Evolutionary conservation across 1,139 yeast species (phyloP).

Genomic region (Starmera stellimalicola): DNA sequence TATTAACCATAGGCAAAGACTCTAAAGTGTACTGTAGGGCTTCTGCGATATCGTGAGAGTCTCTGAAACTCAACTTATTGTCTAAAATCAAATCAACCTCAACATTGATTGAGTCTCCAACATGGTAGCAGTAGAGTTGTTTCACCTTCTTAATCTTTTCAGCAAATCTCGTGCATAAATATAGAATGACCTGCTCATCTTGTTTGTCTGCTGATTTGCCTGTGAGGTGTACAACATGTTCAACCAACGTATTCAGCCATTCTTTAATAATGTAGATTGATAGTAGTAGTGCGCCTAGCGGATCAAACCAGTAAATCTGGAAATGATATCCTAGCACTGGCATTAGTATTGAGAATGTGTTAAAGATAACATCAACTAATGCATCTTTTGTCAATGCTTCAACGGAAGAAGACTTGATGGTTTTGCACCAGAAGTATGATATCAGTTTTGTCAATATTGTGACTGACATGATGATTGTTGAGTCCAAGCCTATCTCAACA

Average conservation of each 20-base stretch:
- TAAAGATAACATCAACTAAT: constrained; percentile 65
- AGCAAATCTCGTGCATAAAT: constrained; percentile 61
- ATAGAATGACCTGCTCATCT: constrained; percentile 59
- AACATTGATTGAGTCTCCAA: constrained; percentile 68
- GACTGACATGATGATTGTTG: constrained; percentile 49
- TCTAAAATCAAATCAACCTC: constrained; percentile 68
- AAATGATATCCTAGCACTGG: constrained; percentile 50
- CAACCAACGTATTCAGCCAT: constrained; percentile 58
- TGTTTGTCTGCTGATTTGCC: constrained; percentile 61
- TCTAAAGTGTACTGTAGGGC: constrained; percentile 75
- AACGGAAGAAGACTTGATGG: constrained; percentile 58
- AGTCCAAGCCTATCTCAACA: constrained; percentile 43
- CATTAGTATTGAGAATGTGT: constrained; percentile 58
- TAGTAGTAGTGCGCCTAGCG: constrained; percentile 58
- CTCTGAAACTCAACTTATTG: constrained; percentile 44
- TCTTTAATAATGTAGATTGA: constrained; percentile 54
- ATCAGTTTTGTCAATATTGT: constrained; percentile 53
- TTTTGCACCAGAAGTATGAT: constrained; percentile 58
- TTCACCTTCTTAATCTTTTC: constrained; percentile 58
- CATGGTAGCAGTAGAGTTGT: constrained; percentile 64
- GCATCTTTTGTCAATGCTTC: constrained; percentile 82
- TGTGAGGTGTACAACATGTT: constrained; percentile 64
- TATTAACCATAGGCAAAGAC: constrained; percentile 53
- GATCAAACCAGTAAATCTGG: constrained; percentile 63
- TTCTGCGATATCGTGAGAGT: constrained; percentile 75